Evolutionary conservation across 2,329 filamentous ascomycete genomes (phyloP), one percentile per base, ranked within the genome.

Genomic region (Cercospora sojina): DNA sequence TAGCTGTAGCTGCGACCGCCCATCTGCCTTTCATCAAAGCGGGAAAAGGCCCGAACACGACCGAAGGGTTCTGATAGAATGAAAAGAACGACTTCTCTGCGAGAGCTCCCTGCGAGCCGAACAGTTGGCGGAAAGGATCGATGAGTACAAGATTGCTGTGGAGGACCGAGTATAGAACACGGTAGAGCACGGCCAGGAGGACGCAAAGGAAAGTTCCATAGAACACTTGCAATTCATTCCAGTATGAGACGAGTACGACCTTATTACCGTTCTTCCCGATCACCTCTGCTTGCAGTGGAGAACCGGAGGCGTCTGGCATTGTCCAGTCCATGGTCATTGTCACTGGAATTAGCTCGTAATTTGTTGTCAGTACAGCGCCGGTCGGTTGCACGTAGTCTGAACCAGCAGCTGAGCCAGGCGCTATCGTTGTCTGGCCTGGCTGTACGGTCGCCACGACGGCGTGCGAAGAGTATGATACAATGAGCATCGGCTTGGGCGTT

Each of bases 121-220:
- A 41, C 31, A 71, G 18, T 55, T 68, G 65, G n/a, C 69, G 65
- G 47, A 71, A 71, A 3, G 69, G 65, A 12, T 71, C 67, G 43
- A 71, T 66, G 18, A 70, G 64, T 18, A 51, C 62, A 20, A 70
- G 60, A 41, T 68, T 63, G 20, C 66, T 71, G 62, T 70, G 62
- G 5, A 71, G 29, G 2, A 65, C 56, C 12, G 67, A 66, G 32
- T 67, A 62, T 10, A 71, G 43, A 10, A 71, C 64, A 35, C 69
- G 69, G 25, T 71, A 71, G n/a, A 68, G 35, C 20, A 69, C 69
- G 12, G 69, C 69, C 18, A 71, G 25, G 9, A 69, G 43, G 5
- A 71, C 64, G 23, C 64, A 58, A 8, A 69, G 59, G 35, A 68
- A 71, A n/a, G 67, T 71, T 3, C 65, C 64, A 7, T 68, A 43